These are phyloP conservation scores for Claviceps humidiphila DNA, from an alignment of 2,329 filamentous ascomycete genomes.

Conservation along the genomic window DNA sequence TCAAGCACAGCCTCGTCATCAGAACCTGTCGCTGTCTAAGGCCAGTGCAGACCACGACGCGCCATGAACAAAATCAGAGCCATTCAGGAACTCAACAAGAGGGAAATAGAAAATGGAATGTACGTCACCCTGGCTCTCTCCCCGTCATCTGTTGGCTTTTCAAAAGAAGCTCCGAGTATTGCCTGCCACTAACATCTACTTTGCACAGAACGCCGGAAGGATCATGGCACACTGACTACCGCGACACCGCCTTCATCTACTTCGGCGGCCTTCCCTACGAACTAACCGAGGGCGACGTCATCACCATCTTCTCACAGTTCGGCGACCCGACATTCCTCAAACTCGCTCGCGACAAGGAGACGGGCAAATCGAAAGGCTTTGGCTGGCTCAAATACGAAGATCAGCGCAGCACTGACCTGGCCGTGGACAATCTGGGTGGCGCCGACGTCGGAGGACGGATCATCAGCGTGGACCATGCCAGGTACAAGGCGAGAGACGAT, in stretches of 20 bases:
- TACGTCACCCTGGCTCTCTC: constrained; percentile 24
- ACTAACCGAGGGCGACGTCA: constrained; percentile 85
- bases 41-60: constrained; percentile 1
- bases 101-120: constrained; percentile 82
- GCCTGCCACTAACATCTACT: constrained; percentile 12
- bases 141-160: not conserved
- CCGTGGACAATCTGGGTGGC: constrained; percentile 89
- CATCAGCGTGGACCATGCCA: constrained; percentile 79
- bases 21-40: not conserved
- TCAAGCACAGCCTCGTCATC: not conserved
- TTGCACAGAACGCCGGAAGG: constrained; percentile 57
- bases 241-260: constrained; percentile 92
- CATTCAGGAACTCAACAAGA: constrained; percentile 85
- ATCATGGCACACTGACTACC: constrained; percentile 96
- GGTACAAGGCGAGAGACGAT: constrained; percentile 81
- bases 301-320: constrained; percentile 94
- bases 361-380: constrained; percentile 87
- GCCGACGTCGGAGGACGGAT: constrained; percentile 69
- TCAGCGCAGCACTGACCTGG: constrained; percentile 86
- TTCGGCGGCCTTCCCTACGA: constrained; percentile 89
- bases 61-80: constrained; percentile 89
- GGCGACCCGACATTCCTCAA: constrained; percentile 92
- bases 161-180: not conserved
- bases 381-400: constrained; percentile 98
- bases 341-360: constrained; percentile 86